These are phyloP conservation scores for Calonectria ilicicola DNA, from an alignment of 2,329 filamentous ascomycete genomes.

Conservation along the genomic window DNA sequence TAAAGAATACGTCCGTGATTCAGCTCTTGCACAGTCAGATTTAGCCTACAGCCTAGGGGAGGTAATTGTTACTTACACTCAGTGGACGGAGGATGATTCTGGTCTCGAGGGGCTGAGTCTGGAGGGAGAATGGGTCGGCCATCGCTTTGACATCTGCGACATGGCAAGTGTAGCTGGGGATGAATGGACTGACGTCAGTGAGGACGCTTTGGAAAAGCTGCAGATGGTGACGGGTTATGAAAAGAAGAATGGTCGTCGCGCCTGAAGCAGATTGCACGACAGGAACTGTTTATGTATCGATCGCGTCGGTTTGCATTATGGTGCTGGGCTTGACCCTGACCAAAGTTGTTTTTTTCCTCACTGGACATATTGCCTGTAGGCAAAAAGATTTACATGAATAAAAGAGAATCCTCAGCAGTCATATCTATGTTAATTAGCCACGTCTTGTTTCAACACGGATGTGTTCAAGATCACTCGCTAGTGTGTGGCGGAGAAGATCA, in stretches of 20 bases:
- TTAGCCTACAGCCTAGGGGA: slow-evolving; percentile 13
- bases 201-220: not conserved
- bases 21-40: not conserved
- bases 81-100: not conserved
- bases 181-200: not conserved
- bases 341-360: not conserved
- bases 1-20: slow-evolving; percentile 17
- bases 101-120: not conserved
- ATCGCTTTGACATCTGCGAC: not conserved
- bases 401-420: no score
- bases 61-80: not conserved
- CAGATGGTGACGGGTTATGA: not conserved
- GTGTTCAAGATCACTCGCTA: no score
- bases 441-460: no score
- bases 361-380: no score
- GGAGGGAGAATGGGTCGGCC: not conserved
- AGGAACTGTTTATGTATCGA: no score
- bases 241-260: not conserved
- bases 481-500: no score
- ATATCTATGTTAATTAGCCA: no score
- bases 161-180: not conserved
- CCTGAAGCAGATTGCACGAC: not conserved
- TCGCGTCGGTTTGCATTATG: no score
- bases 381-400: no score
- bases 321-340: not conserved